Evolutionary conservation across 177 flowering plant genomes (phyloP), one percentile per base, ranked within the genome.

Genomic region (Vitis hybrid): DNA sequence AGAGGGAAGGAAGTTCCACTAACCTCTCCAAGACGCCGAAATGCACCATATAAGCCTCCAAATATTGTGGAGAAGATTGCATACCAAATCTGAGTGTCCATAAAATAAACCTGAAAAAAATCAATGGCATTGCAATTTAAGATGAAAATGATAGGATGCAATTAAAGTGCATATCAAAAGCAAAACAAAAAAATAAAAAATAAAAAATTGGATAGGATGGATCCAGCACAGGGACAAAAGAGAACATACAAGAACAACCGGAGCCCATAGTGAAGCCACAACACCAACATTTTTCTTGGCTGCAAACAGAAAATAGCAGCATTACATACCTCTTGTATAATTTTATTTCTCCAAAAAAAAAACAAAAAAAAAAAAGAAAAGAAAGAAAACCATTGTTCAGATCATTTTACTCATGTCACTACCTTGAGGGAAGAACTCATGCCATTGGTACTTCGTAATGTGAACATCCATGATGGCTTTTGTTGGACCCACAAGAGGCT

Each of bases 1-100:
- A 19, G 61, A 39, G n/a, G 57, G 39, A 33, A 6, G 2, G 26
- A 55, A 12, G 39, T 31, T 31, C 55, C 67, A 79, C 85, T 19
- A 66, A 90, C 98, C 97, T 94, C 98, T 72, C 97, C 97, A 75
- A 94, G 97, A 45, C 98, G 94, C 39, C 97, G 92, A 59, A 88
- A 90, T 56, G 98, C 98, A 66, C 97, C 98, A 85, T 92, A 94
- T 65, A 94, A 81, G 65, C 98, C 98, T 62, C 98, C 98, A 83
- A 89, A 86, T 60, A 94, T 69, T 45, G 98, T 94, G 39, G 96
- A 92, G 78, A 87, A 92, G 51, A 94, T 92, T 39, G 98, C 97
- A 89, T 94, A 94, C 98, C 98, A 94, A 29, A 94, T 94, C 65
- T 94, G 98, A 3, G 87, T 77, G 83, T 94, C 98, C 98, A 94